A percentile compares a stretch with the other conserved stretches of the same genome.
Conservation (phyloP, 306 rosid species). For the Vigna nakashimae region DNA sequence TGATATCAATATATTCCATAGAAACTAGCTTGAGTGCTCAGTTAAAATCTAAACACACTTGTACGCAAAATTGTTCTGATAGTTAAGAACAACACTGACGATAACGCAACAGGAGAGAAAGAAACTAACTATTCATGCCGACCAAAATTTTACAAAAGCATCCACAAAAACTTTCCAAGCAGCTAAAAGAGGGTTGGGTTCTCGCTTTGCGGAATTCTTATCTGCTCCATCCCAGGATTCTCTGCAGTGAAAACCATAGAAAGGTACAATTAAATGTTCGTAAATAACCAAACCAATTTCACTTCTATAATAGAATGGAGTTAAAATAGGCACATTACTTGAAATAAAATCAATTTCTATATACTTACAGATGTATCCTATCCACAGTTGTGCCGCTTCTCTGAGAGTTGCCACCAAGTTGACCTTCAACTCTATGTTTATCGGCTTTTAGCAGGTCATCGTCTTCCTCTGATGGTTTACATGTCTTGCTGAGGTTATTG, state of each 20-base stretch:
- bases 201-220: constrained; percentile 50
- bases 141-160: constrained; percentile 80
- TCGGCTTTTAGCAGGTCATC: constrained; percentile 34
- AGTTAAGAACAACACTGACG: constrained; percentile 30
- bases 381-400: constrained; percentile 69
- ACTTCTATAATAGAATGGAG: constrained; percentile 26
- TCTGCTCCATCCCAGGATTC: constrained; percentile 83
- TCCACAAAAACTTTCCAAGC: constrained; percentile 60
- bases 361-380: constrained; percentile 88
- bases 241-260: constrained; percentile 58
- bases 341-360: constrained; percentile 31
- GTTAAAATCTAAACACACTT: no score
- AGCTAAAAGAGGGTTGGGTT: constrained; percentile 63
- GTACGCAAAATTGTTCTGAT: constrained; percentile 30
- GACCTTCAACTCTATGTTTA: constrained; percentile 49
- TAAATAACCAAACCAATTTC: constrained; percentile 18
- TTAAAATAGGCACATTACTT: background rate
- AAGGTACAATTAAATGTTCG: constrained; percentile 37
- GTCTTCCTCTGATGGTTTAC: constrained; percentile 51
- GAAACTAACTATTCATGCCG: constrained; percentile 56
- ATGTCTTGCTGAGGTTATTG: constrained; percentile 45
- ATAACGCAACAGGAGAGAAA: constrained; percentile 20
- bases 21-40: no score
- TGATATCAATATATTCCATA: no score
- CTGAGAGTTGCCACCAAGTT: constrained; percentile 51